phyloP scores from a whole-genome alignment of 2,329 filamentous ascomycete genomes.

The Exophiala xenobiotica region DNA sequence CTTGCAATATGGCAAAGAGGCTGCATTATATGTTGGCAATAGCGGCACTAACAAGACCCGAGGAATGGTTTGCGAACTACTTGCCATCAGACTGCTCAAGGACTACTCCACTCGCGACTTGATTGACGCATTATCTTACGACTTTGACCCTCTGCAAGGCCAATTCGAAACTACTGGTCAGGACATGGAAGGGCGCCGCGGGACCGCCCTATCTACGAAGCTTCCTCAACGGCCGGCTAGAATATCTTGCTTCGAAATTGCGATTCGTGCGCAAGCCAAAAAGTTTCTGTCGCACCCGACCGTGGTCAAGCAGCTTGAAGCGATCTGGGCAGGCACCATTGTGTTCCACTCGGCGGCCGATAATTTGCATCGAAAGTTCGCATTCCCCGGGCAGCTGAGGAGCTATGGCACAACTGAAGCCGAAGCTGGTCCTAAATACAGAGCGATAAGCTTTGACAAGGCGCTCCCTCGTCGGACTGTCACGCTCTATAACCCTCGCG shows the following conservation, averaged over 20 bases:
- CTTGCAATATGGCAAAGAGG: slow-evolving; percentile 88
- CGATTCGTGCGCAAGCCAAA: slow-evolving; percentile 89
- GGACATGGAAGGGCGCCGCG: slow-evolving; percentile 26
- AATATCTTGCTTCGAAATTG: slow-evolving; percentile 87
- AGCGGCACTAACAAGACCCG: slow-evolving; percentile 80
- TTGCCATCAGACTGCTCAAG: slow-evolving; percentile 84
- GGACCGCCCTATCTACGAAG: slow-evolving; percentile 29
- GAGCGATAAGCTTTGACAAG: slow-evolving; percentile 19
- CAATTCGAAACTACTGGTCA: slow-evolving; percentile 53
- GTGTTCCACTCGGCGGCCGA: slow-evolving; percentile 91
- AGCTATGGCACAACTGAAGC: slow-evolving; percentile 43
- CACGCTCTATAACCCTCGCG: slow-evolving; percentile 82
- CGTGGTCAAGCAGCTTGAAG: slow-evolving; percentile 91
- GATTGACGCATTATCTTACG: slow-evolving; percentile 91
- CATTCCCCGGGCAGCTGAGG: slow-evolving; percentile 21
- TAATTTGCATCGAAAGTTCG: slow-evolving; percentile 65
- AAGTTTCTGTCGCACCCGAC: slow-evolving; percentile 88
- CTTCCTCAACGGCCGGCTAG: slow-evolving; percentile 63
- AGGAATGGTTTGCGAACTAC: slow-evolving; percentile 83
- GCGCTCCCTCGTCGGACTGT: slow-evolving; percentile 59
- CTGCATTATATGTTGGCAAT: slow-evolving; percentile 76
- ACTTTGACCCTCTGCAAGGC: slow-evolving; percentile 89
- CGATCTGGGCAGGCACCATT: slow-evolving; percentile 94
- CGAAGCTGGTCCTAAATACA: slow-evolving; percentile 24
- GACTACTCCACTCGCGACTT: slow-evolving; percentile 87